Conservation (phyloP, 768 basidiomycete species). For the Pisolithus tinctorius region DNA sequence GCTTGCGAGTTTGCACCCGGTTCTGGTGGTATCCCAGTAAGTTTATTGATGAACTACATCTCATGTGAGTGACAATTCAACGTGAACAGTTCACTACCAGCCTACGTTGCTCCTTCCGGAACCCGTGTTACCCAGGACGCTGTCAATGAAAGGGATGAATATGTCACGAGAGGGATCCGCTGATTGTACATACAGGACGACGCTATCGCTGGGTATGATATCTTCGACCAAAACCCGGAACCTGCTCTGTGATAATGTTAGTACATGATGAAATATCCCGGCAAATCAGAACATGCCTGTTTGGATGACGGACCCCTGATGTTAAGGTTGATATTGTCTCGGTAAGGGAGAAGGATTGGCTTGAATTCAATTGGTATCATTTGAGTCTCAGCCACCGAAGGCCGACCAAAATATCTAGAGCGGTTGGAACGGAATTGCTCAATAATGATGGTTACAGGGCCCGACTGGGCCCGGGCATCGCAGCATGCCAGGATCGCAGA, state of each 20-base stretch:
- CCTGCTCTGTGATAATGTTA: too few species aligned
- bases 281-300: too few species aligned
- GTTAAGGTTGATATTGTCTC: background rate
- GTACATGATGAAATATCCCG: too few species aligned
- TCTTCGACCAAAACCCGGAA: too few species aligned
- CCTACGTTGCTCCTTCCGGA: background rate
- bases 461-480: background rate
- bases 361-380: background rate
- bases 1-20: background rate
- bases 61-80: background rate
- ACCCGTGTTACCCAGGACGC: background rate
- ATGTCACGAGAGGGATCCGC: background rate
- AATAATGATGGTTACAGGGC: background rate
- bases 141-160: background rate
- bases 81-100: background rate
- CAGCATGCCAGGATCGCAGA: background rate
- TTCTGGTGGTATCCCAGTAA: background rate
- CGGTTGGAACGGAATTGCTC: background rate
- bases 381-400: too few species aligned
- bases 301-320: too few species aligned
- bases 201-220: background rate
- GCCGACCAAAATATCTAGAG: background rate
- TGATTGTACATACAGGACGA: background rate
- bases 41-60: background rate
- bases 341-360: background rate